Base-by-base conservation (phyloP, 768 basidiomycete species). In the Nidularia pulvinata region DNA sequence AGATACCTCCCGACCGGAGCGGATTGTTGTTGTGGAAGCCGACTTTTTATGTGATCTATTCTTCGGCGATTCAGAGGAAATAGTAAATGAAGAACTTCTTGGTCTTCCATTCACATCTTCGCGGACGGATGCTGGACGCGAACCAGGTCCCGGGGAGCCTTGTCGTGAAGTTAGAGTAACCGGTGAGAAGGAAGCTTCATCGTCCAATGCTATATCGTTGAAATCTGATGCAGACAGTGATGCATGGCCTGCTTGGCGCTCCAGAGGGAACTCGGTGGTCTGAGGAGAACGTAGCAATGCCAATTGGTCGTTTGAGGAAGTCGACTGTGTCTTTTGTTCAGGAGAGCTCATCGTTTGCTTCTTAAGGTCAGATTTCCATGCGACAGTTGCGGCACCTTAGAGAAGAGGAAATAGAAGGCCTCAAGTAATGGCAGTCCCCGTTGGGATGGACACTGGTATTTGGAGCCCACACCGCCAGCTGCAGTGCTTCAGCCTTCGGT, bases 211-310 rank as follows among this genome's bases (percentile, higher is more conserved):
- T 59, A 85, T 75, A 52, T 89, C 86, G 57, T 86, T 87, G 59
- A 86, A 80, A 58, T 88, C 87, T 14, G 85, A 79, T 49, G 79
- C 79, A 4, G 82, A 76, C 30, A 80, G 63, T 19, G 84, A 86
- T 50, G 69, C 64, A 45, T 70, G 65, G 58, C 60, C 25, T 25
- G 25, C 25, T 25, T 4, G 25, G 25, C 25, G 25, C 25, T 25
- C 25, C 4, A 25, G 25, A 25, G 55, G 55, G 53, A 71, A 73
- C 46, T 65, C 52, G 46, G 65, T 54, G 49, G 64, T 59, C 49
- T 77, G 69, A 9, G 83, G 82, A 34, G 83, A 83, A 54, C 85
- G 76, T 39, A 84, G 57, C 13, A 16, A 42, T 4, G 25, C 25
- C 25, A 25, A 25, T 25, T 25, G 25, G 25, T 25, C 25, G 25